These are phyloP conservation scores for Aureococcus anophagefferens DNA, from an alignment of 108 stramenopile genomes.

Conservation along the genomic window DNA sequence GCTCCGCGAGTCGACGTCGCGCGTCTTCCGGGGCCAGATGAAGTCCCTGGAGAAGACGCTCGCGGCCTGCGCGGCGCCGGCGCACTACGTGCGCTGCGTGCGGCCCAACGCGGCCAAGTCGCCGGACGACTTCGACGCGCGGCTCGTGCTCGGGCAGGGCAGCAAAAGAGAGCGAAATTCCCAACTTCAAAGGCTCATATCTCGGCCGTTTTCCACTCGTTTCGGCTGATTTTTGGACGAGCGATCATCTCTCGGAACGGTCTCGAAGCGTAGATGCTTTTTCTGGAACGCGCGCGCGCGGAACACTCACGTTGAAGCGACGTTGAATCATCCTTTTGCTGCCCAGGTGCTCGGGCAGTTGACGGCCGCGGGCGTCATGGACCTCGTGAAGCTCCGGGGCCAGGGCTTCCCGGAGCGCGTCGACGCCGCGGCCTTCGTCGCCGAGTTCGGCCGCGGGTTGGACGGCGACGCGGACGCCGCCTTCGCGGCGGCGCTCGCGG, in stretches of 20 bases:
- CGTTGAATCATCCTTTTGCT: too few species aligned
- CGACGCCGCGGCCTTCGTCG: neutral
- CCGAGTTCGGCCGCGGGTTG: neutral
- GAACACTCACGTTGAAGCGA: too few species aligned
- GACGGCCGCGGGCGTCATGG: slow-evolving; percentile 3
- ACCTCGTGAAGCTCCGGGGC: slow-evolving; percentile 7
- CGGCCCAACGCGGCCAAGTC: slow-evolving; percentile 1
- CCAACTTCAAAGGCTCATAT: too few species aligned
- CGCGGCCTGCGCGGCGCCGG: slow-evolving; percentile 1
- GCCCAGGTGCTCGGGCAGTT: slow-evolving; percentile 5
- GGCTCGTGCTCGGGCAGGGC: neutral
- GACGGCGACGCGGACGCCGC: neutral
- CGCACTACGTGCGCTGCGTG: slow-evolving; percentile 13
- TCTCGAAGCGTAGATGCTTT: too few species aligned
- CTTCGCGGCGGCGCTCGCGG: neutral
- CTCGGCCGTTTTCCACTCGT: too few species aligned
- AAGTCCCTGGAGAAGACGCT: slow-evolving; percentile 26
- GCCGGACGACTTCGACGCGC: neutral
- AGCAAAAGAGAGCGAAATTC: too few species aligned
- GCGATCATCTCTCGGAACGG: too few species aligned
- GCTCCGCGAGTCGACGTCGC: neutral
- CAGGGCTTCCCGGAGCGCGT: slow-evolving; percentile 7
- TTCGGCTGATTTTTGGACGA: too few species aligned
- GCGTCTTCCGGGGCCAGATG: slow-evolving; percentile 31
- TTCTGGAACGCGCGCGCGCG: too few species aligned